These are phyloP conservation scores for Boletus smithii DNA, from an alignment of 1,284 basidiomycete genomes.

Conservation along the genomic window DNA sequence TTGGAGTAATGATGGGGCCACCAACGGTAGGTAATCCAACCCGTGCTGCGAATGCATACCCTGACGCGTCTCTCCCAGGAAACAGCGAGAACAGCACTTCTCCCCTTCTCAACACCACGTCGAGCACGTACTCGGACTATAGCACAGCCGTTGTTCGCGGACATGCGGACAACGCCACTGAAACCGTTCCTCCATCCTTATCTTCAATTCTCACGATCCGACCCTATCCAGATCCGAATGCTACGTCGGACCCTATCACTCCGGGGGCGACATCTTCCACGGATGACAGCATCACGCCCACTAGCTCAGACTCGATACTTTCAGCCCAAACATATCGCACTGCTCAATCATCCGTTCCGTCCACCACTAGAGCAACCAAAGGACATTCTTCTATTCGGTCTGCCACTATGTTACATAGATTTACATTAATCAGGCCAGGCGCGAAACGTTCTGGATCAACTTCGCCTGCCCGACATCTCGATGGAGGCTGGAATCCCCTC, in stretches of 20 bases:
- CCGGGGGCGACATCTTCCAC: conserved; percentile 30
- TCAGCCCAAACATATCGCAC: conserved; percentile 70
- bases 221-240: conserved; percentile 49
- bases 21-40: conserved; percentile 34
- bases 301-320: conserved; percentile 44
- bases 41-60: conserved; percentile 8
- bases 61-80: conserved; percentile 29
- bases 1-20: conserved; percentile 41
- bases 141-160: conserved; percentile 64
- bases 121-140: conserved; percentile 54
- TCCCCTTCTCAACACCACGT: conserved; percentile 53
- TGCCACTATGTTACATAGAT: conserved; percentile 69
- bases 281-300: conserved; percentile 28
- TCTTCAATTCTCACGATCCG: conserved; percentile 74
- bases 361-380: conserved; percentile 65
- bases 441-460: conserved; percentile 44
- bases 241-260: conserved; percentile 35
- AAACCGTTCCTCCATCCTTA: conserved; percentile 50
- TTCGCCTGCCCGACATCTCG: conserved; percentile 33
- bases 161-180: conserved; percentile 38
- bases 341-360: conserved; percentile 51
- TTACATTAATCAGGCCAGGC: conserved; percentile 79
- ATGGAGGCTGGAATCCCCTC: conserved; percentile 65
- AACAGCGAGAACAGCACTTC: conserved; percentile 44
- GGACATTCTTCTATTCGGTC: conserved; percentile 64